A percentile compares a stretch with the other conserved stretches of the same genome.
These are phyloP conservation scores for Candida sp. DNA, from an alignment of 1,139 yeast species.

Conservation along the genomic window DNA sequence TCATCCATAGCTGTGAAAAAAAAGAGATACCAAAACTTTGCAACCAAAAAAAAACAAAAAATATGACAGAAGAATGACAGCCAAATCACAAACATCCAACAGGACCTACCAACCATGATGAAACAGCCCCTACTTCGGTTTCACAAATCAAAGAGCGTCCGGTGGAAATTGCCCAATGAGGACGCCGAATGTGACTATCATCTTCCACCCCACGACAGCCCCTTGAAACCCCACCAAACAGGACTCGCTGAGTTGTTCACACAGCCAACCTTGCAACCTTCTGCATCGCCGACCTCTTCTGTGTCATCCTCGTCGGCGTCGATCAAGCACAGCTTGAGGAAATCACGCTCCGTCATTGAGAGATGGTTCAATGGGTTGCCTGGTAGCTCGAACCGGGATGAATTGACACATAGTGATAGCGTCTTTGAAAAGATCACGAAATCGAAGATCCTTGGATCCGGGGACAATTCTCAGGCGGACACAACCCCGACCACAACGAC, in stretches of 20 bases:
- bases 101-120: neutral
- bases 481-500: neutral
- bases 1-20: too few species aligned
- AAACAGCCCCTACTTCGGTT: neutral
- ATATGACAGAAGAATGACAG: neutral
- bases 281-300: neutral
- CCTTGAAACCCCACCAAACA: neutral
- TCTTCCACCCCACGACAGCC: neutral
- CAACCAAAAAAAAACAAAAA: neutral
- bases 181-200: neutral
- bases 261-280: too few species aligned
- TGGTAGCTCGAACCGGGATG: neutral
- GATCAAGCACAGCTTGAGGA: neutral
- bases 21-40: neutral
- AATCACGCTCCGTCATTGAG: neutral
- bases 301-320: neutral
- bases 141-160: neutral
- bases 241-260: too few species aligned
- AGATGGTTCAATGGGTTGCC: neutral
- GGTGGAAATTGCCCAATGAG: neutral
- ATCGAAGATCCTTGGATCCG: neutral
- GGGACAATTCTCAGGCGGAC: neutral
- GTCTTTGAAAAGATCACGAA: neutral
- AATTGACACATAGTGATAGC: neutral
- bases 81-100: neutral